Evolutionary conservation across 371 early-diverging fungal species (phyloP).

Genomic region (Actinomucor elegans): DNA sequence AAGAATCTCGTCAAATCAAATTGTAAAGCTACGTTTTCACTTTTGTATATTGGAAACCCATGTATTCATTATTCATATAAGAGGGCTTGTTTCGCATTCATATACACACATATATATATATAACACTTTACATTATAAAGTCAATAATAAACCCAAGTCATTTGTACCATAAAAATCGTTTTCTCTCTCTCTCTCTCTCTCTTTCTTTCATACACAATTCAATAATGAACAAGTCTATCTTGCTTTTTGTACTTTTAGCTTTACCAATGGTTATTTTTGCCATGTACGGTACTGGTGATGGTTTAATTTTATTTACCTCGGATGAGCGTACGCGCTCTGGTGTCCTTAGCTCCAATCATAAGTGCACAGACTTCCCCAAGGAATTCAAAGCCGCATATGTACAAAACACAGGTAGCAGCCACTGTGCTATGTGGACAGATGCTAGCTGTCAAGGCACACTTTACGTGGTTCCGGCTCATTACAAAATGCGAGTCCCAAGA

Average conservation of each 20-base stretch:
- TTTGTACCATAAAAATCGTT: too few species aligned
- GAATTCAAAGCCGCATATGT: conserved; percentile 29
- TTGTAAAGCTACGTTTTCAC: too few species aligned
- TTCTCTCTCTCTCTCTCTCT: too few species aligned
- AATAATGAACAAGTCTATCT: background rate
- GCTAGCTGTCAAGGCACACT: conserved; percentile 30
- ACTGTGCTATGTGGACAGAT: conserved; percentile 43
- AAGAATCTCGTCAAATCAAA: conserved; percentile 17
- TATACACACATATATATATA: too few species aligned
- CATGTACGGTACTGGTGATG: conserved; percentile 14
- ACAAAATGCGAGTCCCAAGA: conserved; percentile 29
- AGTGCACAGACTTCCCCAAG: conserved; percentile 30
- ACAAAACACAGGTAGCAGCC: conserved; percentile 33
- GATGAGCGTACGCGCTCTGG: conserved; percentile 30
- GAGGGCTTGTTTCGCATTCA: too few species aligned
- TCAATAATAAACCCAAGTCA: too few species aligned
- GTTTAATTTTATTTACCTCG: conserved; percentile 22
- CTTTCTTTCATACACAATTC: too few species aligned
- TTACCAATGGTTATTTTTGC: conserved; percentile 14
- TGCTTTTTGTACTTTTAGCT: background rate
- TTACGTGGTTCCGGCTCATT: conserved; percentile 44
- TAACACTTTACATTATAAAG: too few species aligned
- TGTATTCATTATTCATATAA: too few species aligned
- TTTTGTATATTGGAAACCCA: background rate
- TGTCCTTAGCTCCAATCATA: conserved; percentile 31